Percentiles rank a stretch among this genome's conserved stretches.
Evolutionary conservation across 139 green algal genomes (phyloP).

Genomic region (Tetratostichococcus sp.): DNA sequence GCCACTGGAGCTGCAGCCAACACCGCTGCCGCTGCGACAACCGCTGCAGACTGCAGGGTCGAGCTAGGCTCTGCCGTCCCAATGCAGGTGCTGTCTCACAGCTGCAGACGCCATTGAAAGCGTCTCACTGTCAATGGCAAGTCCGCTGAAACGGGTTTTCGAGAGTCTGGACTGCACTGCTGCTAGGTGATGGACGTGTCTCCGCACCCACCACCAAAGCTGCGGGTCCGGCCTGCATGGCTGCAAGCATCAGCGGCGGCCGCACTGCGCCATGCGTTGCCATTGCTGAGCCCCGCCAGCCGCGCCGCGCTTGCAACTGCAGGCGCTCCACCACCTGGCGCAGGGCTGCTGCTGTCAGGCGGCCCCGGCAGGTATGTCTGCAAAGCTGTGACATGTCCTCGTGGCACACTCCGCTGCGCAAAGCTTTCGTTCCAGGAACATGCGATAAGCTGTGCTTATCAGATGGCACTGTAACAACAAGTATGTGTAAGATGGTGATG

Average conservation of each 20-base stretch:
- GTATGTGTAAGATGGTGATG: no score
- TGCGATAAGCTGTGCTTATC: no score
- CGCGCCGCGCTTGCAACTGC: not conserved
- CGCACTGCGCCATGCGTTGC: conserved; percentile 3
- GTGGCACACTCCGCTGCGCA: no score
- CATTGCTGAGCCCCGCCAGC: not conserved
- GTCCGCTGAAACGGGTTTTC: no score
- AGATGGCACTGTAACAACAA: no score
- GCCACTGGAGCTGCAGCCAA: no score
- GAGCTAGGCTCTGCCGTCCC: not conserved
- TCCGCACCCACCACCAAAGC: not conserved
- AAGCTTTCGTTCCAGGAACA: no score
- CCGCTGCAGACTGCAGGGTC: not conserved
- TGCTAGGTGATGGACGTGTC: not conserved
- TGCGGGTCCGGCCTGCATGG: not conserved
- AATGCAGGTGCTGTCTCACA: not conserved
- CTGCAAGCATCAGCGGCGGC: not conserved
- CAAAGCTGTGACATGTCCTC: no score
- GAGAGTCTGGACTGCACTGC: no score
- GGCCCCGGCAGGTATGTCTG: not conserved
- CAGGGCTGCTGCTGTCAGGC: not conserved
- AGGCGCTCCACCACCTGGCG: no score
- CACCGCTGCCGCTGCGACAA: not conserved
- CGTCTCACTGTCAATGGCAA: no score
- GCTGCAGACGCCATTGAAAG: no score